Evolutionary conservation across 2,329 filamentous ascomycete genomes (phyloP), one percentile per base, ranked within the genome.

Genomic region (Ophiostoma australiae): DNA sequence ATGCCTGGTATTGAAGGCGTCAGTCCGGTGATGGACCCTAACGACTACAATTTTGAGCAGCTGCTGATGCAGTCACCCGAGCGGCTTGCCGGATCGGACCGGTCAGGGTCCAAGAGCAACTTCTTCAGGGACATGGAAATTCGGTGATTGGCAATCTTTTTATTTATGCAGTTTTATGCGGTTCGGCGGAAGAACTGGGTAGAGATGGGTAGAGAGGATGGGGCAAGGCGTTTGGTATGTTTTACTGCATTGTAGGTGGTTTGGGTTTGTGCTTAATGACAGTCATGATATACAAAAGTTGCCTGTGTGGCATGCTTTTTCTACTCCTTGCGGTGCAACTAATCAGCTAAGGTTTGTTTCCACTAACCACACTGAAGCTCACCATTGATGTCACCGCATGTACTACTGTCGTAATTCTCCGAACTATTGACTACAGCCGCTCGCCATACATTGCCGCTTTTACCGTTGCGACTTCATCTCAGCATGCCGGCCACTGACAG

Each of bases 121-220:
- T 81, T 81, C 71, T 79, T 82, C 78, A 76, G 80, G 44, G 81
- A 82, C 37, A 78, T 80, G 0, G 80, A 82, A 71, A 81, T 83
- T 61, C 80, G 81, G 15, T 83, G 27, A 39, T 39, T 27, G 17
- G 13, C 52, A 27, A 13, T 20, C 17, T 48, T 20, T 20, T 6
- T 17, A 5, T 48, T 48, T 48, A 31, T n/a, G 5, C 17, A 20
- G 8, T 39, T 39, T 39, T 39, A 39, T 31, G 27, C 27, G 37
- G 37, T 48, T 11, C 4, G 0, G 15, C 44, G 6, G 44, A 48
- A 17, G 17, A 17, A 48, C 15, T 31, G 27, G 27, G 27, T 31
- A 31, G 58, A 17, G 27, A 17, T 23, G 58, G 11, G 20, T 8
- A 31, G 58, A 17, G 27, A 17, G 11, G 31, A 65, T n/a, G 39